These are phyloP conservation scores for Rhinocladiella similis DNA, from an alignment of 2,329 filamentous ascomycete genomes.

Conservation along the genomic window DNA sequence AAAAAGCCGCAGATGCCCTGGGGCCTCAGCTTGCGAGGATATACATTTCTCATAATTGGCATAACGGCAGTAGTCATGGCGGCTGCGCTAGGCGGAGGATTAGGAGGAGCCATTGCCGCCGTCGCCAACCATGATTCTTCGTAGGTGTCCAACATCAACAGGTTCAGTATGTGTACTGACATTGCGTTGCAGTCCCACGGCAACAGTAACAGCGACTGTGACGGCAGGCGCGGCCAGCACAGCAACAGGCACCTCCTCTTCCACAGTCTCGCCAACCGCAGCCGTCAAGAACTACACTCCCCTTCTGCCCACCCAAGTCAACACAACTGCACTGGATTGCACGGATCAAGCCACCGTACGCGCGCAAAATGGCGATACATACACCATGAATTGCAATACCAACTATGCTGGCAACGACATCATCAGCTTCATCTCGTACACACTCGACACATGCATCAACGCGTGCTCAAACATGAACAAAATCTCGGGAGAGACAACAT, in stretches of 20 bases:
- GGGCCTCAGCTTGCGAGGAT: slow-evolving; percentile 1
- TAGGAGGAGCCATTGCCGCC: slow-evolving; percentile 6
- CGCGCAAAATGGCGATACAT: background rate
- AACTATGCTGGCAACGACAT: slow-evolving; percentile 9
- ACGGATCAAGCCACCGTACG: background rate
- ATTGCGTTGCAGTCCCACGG: background rate
- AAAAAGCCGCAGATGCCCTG: background rate
- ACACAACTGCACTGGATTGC: slow-evolving; percentile 7
- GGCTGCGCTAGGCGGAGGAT: slow-evolving; percentile 1
- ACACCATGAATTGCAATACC: slow-evolving; percentile 3
- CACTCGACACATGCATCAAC: slow-evolving; percentile 6
- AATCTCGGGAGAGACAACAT: background rate
- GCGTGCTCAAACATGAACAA: slow-evolving; percentile 9
- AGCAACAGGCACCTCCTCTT: background rate
- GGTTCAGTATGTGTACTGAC: background rate
- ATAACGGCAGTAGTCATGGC: slow-evolving; percentile 2
- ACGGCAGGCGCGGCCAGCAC: slow-evolving; percentile 1
- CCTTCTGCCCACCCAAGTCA: slow-evolving; percentile 2
- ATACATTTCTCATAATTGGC: slow-evolving; percentile 2
- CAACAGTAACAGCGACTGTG: background rate
- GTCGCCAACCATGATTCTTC: background rate
- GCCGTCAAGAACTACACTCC: slow-evolving; percentile 2
- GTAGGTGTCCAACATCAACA: background rate
- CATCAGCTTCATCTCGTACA: slow-evolving; percentile 5
- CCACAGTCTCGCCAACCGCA: background rate